These are phyloP conservation scores for Solanum megistacrolobum DNA, from an alignment of 257 asterid species.

Conservation along the genomic window DNA sequence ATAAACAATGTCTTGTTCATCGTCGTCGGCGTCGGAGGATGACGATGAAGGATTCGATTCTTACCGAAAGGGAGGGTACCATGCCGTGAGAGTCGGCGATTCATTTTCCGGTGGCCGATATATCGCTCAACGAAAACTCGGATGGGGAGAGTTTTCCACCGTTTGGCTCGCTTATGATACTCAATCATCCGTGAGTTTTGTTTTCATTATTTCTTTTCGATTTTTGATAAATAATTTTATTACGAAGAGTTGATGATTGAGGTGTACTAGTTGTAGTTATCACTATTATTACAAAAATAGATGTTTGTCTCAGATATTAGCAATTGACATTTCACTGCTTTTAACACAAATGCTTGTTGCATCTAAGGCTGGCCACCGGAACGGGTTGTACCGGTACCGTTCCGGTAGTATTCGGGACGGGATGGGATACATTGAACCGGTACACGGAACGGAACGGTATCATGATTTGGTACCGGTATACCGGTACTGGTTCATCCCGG, in stretches of 20 bases:
- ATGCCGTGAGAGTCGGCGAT: conserved; percentile 81
- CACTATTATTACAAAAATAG: neutral
- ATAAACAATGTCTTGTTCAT: conserved; percentile 50
- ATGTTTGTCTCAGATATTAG: neutral
- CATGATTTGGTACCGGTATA: too few relatives aligned
- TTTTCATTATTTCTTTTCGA: neutral
- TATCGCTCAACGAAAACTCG: conserved; percentile 93
- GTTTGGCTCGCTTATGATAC: conserved; percentile 96
- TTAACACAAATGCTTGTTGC: neutral
- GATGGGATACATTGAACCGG: too few relatives aligned
- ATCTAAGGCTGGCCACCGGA: too few relatives aligned
- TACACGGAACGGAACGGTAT: too few relatives aligned
- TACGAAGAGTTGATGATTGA: neutral
- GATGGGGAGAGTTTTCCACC: conserved; percentile 97
- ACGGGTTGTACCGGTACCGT: too few relatives aligned
- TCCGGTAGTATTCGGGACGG: too few relatives aligned
- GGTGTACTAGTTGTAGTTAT: neutral
- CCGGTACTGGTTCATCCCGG: too few relatives aligned
- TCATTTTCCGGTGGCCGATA: conserved; percentile 65
- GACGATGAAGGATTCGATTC: conserved; percentile 78
- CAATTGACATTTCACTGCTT: neutral
- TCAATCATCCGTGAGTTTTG: conserved; percentile 47
- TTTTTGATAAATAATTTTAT: neutral
- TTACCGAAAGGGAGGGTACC: conserved; percentile 80
- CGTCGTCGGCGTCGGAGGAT: conserved; percentile 87